These are phyloP conservation scores for Aspergillus sclerotialis DNA, from an alignment of 2,329 filamentous ascomycete species.

Conservation along the genomic window DNA sequence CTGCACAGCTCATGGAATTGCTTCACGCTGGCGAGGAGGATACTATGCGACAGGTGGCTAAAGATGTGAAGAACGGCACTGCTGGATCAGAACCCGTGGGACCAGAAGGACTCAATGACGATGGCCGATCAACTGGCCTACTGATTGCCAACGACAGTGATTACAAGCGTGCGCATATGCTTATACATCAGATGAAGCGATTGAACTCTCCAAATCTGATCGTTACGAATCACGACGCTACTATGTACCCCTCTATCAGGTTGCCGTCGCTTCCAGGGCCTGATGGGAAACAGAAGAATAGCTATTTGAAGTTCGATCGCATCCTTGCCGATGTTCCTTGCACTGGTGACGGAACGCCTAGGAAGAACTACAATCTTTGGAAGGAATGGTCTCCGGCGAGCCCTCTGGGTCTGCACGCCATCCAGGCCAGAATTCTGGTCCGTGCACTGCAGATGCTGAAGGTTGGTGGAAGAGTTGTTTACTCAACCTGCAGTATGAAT, in stretches of 20 bases:
- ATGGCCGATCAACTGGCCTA: constrained; percentile 82
- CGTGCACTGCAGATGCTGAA: constrained; percentile 94
- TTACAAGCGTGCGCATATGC: constrained; percentile 93
- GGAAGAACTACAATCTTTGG: constrained; percentile 94
- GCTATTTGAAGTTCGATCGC: constrained; percentile 92
- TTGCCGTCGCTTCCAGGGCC: constrained; percentile 55
- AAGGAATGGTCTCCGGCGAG: constrained; percentile 88
- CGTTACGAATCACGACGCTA: constrained; percentile 96
- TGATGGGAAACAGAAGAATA: constrained; percentile 48
- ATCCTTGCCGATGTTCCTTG: constrained; percentile 96
- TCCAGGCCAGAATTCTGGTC: constrained; percentile 83
- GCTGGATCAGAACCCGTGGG: constrained; percentile 41
- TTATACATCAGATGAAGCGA: constrained; percentile 96
- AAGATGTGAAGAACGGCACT: constrained; percentile 55
- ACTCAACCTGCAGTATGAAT: constrained; percentile 99
- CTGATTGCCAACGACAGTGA: constrained; percentile 94
- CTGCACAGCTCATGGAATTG: constrained; percentile 90
- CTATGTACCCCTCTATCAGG: constrained; percentile 86
- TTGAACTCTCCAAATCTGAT: constrained; percentile 93
- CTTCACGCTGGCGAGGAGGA: constrained; percentile 89
- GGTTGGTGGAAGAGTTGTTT: constrained; percentile 87
- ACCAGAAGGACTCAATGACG: constrained; percentile 57
- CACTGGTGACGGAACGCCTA: constrained; percentile 85
- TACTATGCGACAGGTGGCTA: constrained; percentile 65
- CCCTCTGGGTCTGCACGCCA: constrained; percentile 76